phyloP scores from a whole-genome alignment of 2,329 filamentous ascomycete genomes.

The Aspergillus intermedius region DNA sequence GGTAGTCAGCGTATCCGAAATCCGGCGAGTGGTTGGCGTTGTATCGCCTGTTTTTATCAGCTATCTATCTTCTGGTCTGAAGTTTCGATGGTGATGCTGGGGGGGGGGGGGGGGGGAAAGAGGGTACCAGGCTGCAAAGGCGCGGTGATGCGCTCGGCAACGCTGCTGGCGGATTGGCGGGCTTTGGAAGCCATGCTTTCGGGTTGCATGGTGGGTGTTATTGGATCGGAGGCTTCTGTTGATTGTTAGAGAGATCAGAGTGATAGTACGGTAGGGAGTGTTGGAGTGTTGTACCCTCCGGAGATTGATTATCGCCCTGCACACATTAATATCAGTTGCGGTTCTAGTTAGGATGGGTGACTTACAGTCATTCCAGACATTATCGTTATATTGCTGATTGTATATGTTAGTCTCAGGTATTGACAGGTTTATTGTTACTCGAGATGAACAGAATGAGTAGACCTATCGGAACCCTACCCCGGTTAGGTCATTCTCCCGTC shows the following conservation, averaged over 20 bases:
- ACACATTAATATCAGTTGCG: background rate
- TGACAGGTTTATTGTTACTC: background rate
- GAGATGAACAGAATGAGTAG: background rate
- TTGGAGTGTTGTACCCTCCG: constrained; percentile 2
- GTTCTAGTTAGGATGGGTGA: background rate
- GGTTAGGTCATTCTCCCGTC: background rate
- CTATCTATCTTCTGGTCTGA: background rate
- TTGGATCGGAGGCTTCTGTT: constrained; percentile 13
- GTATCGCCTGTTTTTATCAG: background rate
- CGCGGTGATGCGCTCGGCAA: constrained; percentile 11
- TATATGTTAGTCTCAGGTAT: background rate
- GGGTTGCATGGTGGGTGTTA: constrained; percentile 9
- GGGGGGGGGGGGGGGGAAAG: no score
- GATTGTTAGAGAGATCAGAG: background rate
- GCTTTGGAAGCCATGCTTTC: constrained; percentile 7
- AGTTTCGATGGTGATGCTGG: background rate
- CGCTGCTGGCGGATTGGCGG: constrained; percentile 14
- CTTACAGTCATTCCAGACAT: constrained; percentile 13
- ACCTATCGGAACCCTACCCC: background rate
- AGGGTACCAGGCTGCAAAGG: constrained; percentile 16
- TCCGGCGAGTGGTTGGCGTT: background rate
- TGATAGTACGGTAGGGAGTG: background rate
- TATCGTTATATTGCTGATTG: background rate
- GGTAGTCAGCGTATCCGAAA: background rate
- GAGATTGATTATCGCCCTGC: constrained; percentile 9